Evolutionary conservation across 1,139 yeast genomes (phyloP).

Genomic region (Blastobotrys malaysiensis): DNA sequence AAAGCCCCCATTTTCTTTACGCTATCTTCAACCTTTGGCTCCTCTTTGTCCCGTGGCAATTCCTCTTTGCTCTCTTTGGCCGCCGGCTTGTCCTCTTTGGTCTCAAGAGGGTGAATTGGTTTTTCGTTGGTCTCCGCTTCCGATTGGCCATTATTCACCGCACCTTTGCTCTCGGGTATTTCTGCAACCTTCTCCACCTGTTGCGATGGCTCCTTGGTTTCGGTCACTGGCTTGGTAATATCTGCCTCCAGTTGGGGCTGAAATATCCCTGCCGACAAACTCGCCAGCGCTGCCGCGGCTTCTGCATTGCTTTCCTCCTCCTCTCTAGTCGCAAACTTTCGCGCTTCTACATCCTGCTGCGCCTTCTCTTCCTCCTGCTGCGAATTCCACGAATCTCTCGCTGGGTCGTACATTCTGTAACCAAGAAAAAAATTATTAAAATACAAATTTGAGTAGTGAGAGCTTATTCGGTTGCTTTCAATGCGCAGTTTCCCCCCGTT

Average conservation of each 20-base stretch:
- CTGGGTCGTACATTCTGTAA: slow-evolving; percentile 31
- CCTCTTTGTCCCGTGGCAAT: too few relatives aligned
- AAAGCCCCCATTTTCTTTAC: too few relatives aligned
- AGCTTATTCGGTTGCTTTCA: too few relatives aligned
- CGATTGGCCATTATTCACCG: not conserved
- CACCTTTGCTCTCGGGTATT: not conserved
- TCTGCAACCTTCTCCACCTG: not conserved
- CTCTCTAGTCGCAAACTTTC: not conserved
- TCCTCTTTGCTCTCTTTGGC: too few relatives aligned
- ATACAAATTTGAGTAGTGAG: too few relatives aligned
- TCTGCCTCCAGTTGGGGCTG: not conserved
- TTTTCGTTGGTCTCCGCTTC: not conserved
- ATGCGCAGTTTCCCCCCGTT: not conserved
- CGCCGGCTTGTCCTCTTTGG: too few relatives aligned
- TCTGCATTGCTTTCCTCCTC: not conserved
- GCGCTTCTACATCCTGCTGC: not conserved
- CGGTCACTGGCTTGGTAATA: not conserved
- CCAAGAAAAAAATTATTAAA: not conserved
- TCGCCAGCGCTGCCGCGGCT: slow-evolving; percentile 2
- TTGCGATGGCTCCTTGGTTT: not conserved
- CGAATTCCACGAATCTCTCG: slow-evolving; percentile 30
- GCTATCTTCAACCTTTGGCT: not conserved
- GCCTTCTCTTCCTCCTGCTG: slow-evolving; percentile 12
- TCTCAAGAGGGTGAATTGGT: too few relatives aligned
- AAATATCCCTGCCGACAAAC: not conserved